These are phyloP conservation scores for Prototheca cutis DNA, from an alignment of 163 green algal species.

Conservation along the genomic window DNA sequence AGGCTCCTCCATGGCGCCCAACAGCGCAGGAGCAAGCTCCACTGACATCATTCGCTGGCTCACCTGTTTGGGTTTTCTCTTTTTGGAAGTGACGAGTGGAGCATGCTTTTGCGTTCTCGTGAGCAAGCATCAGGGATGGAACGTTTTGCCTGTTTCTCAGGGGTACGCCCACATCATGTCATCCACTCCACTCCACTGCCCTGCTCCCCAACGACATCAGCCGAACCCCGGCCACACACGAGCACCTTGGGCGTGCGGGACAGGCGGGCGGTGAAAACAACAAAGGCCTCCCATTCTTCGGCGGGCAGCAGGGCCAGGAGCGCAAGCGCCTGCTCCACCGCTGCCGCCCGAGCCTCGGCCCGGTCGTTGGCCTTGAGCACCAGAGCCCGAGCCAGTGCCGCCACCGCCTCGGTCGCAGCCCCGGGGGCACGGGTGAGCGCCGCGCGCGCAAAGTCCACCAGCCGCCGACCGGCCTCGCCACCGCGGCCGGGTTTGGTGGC, in stretches of 20 bases:
- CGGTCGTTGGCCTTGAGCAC: constrained; percentile 49
- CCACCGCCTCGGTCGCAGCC: constrained; percentile 24
- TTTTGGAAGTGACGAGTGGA: neutral
- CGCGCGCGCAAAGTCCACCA: constrained; percentile 22
- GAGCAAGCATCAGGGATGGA: too few relatives aligned
- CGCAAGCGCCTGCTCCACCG: constrained; percentile 21
- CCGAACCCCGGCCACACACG: too few relatives aligned
- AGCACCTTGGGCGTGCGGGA: constrained; percentile 46
- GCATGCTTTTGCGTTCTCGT: neutral
- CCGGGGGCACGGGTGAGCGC: constrained; percentile 20
- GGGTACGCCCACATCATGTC: too few relatives aligned
- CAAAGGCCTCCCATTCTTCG: constrained; percentile 31
- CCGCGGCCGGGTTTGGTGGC: constrained; percentile 16
- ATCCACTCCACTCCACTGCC: too few relatives aligned
- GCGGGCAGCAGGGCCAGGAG: constrained; percentile 20
- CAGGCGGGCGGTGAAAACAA: constrained; percentile 46
- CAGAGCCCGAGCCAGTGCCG: constrained; percentile 41
- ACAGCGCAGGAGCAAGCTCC: constrained; percentile 42
- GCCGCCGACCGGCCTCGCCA: constrained; percentile 1
- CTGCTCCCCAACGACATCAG: too few relatives aligned
- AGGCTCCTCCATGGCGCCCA: constrained; percentile 34
- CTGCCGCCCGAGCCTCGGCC: constrained; percentile 40
- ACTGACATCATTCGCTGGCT: constrained; percentile 43
- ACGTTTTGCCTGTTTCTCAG: too few relatives aligned
- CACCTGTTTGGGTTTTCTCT: constrained; percentile 25